phyloP scores from a whole-genome alignment of 2,329 filamentous ascomycete genomes.

The Colletotrichum ledebouriae region DNA sequence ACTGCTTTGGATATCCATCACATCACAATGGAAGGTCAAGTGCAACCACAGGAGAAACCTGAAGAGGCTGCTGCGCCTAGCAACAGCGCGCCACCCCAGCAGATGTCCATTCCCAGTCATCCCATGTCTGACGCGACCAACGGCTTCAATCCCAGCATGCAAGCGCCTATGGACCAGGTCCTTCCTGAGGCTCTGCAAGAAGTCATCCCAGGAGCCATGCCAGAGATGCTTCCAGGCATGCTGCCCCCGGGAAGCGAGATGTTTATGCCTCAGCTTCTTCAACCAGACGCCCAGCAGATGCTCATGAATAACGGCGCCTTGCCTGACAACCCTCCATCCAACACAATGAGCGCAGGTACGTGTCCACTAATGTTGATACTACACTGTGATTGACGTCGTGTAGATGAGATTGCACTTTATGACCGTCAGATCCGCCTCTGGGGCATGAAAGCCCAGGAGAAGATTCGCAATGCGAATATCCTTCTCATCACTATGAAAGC shows the following conservation, averaged over 20 bases:
- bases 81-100: conserved; percentile 18
- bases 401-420: conserved; percentile 96
- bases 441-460: conserved; percentile 95
- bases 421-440: conserved; percentile 97
- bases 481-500: conserved; percentile 90
- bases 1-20: background rate
- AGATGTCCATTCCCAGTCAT: conserved; percentile 27
- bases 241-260: conserved; percentile 40
- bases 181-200: conserved; percentile 42
- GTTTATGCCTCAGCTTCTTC: conserved; percentile 41
- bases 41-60: conserved; percentile 29
- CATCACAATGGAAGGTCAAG: conserved; percentile 36
- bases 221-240: conserved; percentile 42
- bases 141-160: conserved; percentile 33
- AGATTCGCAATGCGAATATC: conserved; percentile 89
- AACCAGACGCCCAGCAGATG: conserved; percentile 30
- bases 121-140: conserved; percentile 26
- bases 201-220: conserved; percentile 42
- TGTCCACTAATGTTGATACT: background rate
- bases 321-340: conserved; percentile 32
- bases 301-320: conserved; percentile 40
- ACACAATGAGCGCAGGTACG: conserved; percentile 50
- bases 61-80: conserved; percentile 20
- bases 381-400: conserved; percentile 22
- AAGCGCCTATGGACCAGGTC: conserved; percentile 42